A percentile compares a stretch with the other conserved stretches of the same genome.
phyloP scores from a whole-genome alignment of 164 flowering plant species.

The Chimonanthus salicifolius region DNA sequence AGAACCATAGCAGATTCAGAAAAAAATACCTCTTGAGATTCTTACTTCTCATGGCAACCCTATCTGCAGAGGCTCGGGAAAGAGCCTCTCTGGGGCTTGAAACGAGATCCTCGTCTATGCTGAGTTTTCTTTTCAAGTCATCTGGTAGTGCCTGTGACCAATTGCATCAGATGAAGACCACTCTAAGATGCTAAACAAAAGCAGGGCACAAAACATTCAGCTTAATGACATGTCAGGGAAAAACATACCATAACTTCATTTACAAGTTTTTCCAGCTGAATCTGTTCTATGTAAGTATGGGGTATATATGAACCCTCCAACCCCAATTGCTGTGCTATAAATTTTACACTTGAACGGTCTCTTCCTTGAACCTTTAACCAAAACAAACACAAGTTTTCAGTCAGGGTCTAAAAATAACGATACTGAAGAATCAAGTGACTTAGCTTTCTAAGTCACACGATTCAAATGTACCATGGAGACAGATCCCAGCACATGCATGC shows the following conservation, averaged over 20 bases:
- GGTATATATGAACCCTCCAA: constrained; percentile 84
- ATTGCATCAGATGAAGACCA: not conserved
- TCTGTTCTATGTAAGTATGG: constrained; percentile 95
- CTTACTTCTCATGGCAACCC: constrained; percentile 52
- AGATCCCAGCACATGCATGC: too few relatives aligned
- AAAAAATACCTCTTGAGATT: constrained; percentile 49
- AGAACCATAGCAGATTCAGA: not conserved
- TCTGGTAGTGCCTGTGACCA: constrained; percentile 73
- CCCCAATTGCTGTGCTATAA: constrained; percentile 73
- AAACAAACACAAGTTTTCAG: constrained; percentile 12
- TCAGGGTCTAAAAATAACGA: too few relatives aligned
- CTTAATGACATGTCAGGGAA: constrained; percentile 9
- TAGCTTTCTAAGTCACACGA: not conserved
- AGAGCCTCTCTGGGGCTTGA: constrained; percentile 85
- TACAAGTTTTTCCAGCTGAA: constrained; percentile 92
- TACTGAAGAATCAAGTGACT: not conserved
- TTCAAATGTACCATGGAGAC: too few relatives aligned
- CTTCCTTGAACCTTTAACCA: constrained; percentile 81
- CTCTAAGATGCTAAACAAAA: not conserved
- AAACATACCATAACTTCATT: constrained; percentile 84
- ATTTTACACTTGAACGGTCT: constrained; percentile 60
- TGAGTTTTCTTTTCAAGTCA: constrained; percentile 86
- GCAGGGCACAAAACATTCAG: constrained; percentile 9
- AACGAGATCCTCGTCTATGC: constrained; percentile 76
- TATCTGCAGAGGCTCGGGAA: constrained; percentile 65